Conservation (phyloP, 1,284 basidiomycete species). For the Leccinum fuscescens region DNA sequence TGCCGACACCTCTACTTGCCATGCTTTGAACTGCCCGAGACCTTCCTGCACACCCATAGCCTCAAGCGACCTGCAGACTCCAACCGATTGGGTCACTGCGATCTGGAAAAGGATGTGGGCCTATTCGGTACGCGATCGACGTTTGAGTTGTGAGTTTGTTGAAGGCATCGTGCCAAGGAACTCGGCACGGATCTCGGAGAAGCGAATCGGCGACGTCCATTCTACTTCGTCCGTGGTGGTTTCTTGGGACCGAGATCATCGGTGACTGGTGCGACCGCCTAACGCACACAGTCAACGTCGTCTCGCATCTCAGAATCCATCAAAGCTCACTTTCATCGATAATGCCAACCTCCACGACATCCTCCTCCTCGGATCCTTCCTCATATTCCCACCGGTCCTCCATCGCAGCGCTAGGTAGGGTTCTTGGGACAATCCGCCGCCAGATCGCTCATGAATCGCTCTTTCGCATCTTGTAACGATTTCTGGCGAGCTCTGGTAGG, state of each 20-base stretch:
- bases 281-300: conserved; percentile 7
- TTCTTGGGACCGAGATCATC: conserved; percentile 78
- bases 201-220: conserved; percentile 88
- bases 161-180: too few species aligned
- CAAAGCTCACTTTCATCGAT: conserved; percentile 62
- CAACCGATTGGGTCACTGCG: too few species aligned
- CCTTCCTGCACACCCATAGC: too few species aligned
- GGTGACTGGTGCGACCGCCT: conserved; percentile 73
- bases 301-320: conserved; percentile 1
- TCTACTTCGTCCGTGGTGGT: conserved; percentile 77
- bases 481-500: conserved; percentile 82
- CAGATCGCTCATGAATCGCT: conserved; percentile 85
- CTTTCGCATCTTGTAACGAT: conserved; percentile 65
- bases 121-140: too few species aligned
- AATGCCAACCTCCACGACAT: conserved; percentile 53
- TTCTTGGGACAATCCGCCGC: conserved; percentile 63
- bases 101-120: too few species aligned
- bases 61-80: too few species aligned
- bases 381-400: conserved; percentile 50
- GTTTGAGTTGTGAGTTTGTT: too few species aligned
- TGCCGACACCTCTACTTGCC: too few species aligned
- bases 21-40: too few species aligned
- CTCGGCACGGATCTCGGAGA: too few species aligned
- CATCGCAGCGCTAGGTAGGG: conserved; percentile 36
- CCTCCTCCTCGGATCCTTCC: conserved; percentile 61